These are phyloP conservation scores for Bipolaris zeicola DNA, from an alignment of 2,329 filamentous ascomycete genomes.

Conservation along the genomic window DNA sequence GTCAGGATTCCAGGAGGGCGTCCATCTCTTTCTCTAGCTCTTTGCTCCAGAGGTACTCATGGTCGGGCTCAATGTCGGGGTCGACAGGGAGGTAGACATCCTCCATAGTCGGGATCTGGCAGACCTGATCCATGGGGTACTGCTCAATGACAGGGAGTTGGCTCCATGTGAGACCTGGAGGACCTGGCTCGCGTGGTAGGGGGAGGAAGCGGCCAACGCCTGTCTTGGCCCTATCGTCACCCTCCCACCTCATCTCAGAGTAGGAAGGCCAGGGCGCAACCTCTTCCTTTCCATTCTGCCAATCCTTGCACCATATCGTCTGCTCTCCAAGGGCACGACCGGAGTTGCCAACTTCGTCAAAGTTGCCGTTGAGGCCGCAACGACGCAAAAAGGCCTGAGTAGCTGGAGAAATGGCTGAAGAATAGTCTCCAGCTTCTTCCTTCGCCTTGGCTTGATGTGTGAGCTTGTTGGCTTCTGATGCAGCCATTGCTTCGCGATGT, in stretches of 20 bases:
- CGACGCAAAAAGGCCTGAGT: slow-evolving; percentile 18
- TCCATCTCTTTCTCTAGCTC: slow-evolving; percentile 38
- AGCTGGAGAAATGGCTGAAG: slow-evolving; percentile 14
- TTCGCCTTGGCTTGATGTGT: slow-evolving; percentile 19
- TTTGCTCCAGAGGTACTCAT: slow-evolving; percentile 33
- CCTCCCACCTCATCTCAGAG: slow-evolving; percentile 55
- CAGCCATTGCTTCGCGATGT: slow-evolving; percentile 36
- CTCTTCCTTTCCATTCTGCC: slow-evolving; percentile 41
- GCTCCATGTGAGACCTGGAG: slow-evolving; percentile 50
- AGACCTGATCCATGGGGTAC: slow-evolving; percentile 48
- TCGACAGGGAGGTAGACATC: slow-evolving; percentile 48
- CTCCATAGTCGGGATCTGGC: slow-evolving; percentile 44
- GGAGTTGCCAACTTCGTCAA: slow-evolving; percentile 28
- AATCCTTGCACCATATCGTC: slow-evolving; percentile 50
- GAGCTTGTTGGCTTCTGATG: slow-evolving; percentile 22
- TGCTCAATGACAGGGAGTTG: slow-evolving; percentile 47
- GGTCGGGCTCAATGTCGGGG: slow-evolving; percentile 39
- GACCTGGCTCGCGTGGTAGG: slow-evolving; percentile 51
- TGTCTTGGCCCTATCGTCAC: slow-evolving; percentile 54
- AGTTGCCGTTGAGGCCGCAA: slow-evolving; percentile 29
- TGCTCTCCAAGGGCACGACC: slow-evolving; percentile 44
- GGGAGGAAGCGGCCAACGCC: slow-evolving; percentile 50
- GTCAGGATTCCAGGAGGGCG: slow-evolving; percentile 25
- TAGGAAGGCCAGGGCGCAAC: slow-evolving; percentile 50
- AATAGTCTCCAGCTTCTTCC: slow-evolving; percentile 14